Evolutionary conservation across 345 rosid genomes (phyloP), one percentile per base, ranked within the genome.

Genomic region (Acer campestre): DNA sequence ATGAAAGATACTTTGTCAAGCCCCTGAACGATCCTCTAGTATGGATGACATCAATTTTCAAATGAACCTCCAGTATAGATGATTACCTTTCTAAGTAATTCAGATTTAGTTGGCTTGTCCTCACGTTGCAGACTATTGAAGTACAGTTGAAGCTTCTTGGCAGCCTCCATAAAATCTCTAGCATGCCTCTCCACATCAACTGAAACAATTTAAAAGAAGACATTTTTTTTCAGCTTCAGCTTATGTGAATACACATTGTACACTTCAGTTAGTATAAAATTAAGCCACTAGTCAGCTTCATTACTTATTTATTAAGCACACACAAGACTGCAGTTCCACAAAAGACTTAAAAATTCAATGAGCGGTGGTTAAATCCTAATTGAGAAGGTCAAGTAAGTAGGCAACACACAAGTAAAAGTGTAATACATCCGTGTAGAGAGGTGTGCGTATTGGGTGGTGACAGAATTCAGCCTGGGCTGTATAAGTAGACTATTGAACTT

Each of bases 131-230:
- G 88, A n/a, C 94, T 87, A 80, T 90, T 85, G 70, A 96, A 90
- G 73, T 94, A 89, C 56, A 90, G 88, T 83, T 94, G 97, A 68
- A 96, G 95, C 89, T 90, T 92, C 78, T 96, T 94, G 58, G 98
- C 99, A 73, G 98, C 99, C 89, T 92, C 98, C 98, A 94, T 96
- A 85, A 96, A 96, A 65, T 96, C 98, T 82, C 98, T 87, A 10
- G 98, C 98, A 71, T 94, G 94, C 74, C 94, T 89, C 87, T 91
- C 98, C 62, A 91, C 99, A 80, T 92, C 99, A 86, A 91, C 98
- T 91, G 77, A 63, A 83, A 3, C 46, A 67, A 72, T 78, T 42
- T 7, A 42, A 42, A 42, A 73, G 29, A 42, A 42, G 17, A 77
- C 61, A 46, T 59, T 59, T 48, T 48, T 48, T 63, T 70, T 78